Conservation (phyloP, 2,329 filamentous ascomycete genomes). For the Leptographium flavum region DNA sequence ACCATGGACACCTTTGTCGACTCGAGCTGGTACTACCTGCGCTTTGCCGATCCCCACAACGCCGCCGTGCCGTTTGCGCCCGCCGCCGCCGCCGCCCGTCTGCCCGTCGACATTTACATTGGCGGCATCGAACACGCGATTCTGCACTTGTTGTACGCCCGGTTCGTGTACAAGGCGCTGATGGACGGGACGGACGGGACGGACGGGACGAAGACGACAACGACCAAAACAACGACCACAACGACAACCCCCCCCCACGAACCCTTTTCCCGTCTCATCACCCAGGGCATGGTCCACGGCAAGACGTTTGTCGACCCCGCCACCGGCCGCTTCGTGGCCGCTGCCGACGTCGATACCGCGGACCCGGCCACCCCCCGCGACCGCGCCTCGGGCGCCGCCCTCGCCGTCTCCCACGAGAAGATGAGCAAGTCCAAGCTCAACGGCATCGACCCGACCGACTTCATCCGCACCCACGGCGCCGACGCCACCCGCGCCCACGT, state of each 20-base stretch:
- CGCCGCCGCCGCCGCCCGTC: conserved; percentile 34
- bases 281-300: conserved; percentile 88
- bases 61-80: conserved; percentile 44
- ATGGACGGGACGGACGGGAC: conserved; percentile 35
- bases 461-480: conserved; percentile 62
- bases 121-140: conserved; percentile 87
- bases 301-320: conserved; percentile 64
- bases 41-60: conserved; percentile 62
- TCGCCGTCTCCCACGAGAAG: conserved; percentile 63
- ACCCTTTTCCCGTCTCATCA: conserved; percentile 70
- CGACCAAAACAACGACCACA: conserved; percentile 2
- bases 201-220: not conserved
- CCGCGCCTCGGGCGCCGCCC: conserved; percentile 40
- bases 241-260: conserved; percentile 31
- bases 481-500: conserved; percentile 79
- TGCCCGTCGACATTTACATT: conserved; percentile 79
- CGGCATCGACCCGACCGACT: conserved; percentile 65
- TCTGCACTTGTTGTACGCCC: conserved; percentile 73
- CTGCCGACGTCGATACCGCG: conserved; percentile 55
- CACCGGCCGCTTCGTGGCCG: conserved; percentile 63
- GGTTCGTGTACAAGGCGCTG: conserved; percentile 83
- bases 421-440: conserved; percentile 96
- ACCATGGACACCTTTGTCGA: conserved; percentile 97
- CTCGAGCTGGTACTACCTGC: conserved; percentile 85
- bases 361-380: conserved; percentile 42